A percentile compares a stretch with the other conserved stretches of the same genome.
Conservation (phyloP, 768 basidiomycete species). For the Xerocomus brunneocitrinus region DNA sequence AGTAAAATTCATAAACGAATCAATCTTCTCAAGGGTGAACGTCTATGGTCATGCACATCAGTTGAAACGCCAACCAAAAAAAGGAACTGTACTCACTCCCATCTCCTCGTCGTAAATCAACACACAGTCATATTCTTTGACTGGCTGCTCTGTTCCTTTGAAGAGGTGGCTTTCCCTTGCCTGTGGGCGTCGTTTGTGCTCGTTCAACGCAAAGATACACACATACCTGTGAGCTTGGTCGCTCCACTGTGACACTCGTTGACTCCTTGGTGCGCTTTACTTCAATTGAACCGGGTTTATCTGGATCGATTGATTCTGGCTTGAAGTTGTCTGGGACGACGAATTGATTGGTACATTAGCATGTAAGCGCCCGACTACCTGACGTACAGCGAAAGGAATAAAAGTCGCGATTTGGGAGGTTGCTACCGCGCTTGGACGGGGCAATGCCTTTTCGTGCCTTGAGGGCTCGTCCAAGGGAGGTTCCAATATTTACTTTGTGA, state of each 20-base stretch:
- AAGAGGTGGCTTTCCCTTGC: slow-evolving; percentile 52
- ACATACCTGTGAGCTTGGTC: slow-evolving; percentile 57
- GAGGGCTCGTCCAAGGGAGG: slow-evolving; percentile 59
- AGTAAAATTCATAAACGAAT: slow-evolving; percentile 54
- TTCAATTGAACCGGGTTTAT: slow-evolving; percentile 62
- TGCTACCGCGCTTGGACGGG: slow-evolving; percentile 35
- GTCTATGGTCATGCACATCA: slow-evolving; percentile 39
- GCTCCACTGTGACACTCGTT: slow-evolving; percentile 57
- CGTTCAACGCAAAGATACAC: background rate
- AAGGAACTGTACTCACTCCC: slow-evolving; percentile 42
- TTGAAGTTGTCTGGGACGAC: slow-evolving; percentile 62
- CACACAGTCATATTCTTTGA: slow-evolving; percentile 72
- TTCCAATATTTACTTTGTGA: slow-evolving; percentile 56
- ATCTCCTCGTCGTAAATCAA: slow-evolving; percentile 76
- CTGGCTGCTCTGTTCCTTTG: slow-evolving; percentile 50
- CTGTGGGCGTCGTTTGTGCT: slow-evolving; percentile 29
- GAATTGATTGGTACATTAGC: slow-evolving; percentile 1
- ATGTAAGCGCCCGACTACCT: background rate
- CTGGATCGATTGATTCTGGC: slow-evolving; percentile 63
- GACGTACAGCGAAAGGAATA: slow-evolving; percentile 73
- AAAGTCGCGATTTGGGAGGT: slow-evolving; percentile 62
- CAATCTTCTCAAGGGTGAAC: slow-evolving; percentile 72
- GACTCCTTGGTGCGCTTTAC: slow-evolving; percentile 51
- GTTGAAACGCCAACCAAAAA: background rate
- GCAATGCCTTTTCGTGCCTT: slow-evolving; percentile 60